A percentile compares a stretch with the other conserved stretches of the same genome.
Conservation (phyloP, 371 early-diverging fungal species). For the Actinomortierella ambigua region DNA sequence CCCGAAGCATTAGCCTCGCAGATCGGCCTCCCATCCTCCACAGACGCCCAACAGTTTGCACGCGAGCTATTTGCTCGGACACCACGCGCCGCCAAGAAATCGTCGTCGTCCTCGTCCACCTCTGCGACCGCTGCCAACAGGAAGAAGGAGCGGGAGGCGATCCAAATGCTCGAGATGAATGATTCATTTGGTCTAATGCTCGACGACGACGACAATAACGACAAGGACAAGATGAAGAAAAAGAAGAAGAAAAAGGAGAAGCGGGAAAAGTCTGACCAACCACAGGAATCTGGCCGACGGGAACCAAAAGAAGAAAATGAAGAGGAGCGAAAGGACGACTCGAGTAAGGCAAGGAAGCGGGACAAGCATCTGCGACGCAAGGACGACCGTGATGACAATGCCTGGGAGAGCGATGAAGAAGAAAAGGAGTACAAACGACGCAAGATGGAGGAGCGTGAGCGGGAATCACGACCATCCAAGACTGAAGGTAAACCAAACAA, state of each 20-base stretch:
- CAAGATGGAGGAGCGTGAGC: slow-evolving; percentile 48
- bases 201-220: slow-evolving; percentile 51
- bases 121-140: slow-evolving; percentile 51
- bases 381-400: slow-evolving; percentile 56
- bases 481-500: slow-evolving; percentile 36
- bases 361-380: slow-evolving; percentile 37
- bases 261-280: slow-evolving; percentile 16
- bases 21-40: slow-evolving; percentile 64
- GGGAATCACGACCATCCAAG: slow-evolving; percentile 41
- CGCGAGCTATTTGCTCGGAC: slow-evolving; percentile 64
- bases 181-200: slow-evolving; percentile 58
- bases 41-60: slow-evolving; percentile 63
- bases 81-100: slow-evolving; percentile 50
- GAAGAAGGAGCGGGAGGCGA: slow-evolving; percentile 60
- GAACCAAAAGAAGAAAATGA: slow-evolving; percentile 14
- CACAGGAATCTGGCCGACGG: slow-evolving; percentile 6
- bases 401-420: slow-evolving; percentile 65
- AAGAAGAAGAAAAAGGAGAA: slow-evolving; percentile 34
- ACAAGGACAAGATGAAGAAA: slow-evolving; percentile 27
- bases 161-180: slow-evolving; percentile 62
- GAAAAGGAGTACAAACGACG: slow-evolving; percentile 58
- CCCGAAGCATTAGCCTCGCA: slow-evolving; percentile 60
- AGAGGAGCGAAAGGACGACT: slow-evolving; percentile 12
- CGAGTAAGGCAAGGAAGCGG: slow-evolving; percentile 5
- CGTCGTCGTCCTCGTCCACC: slow-evolving; percentile 32